Conservation (phyloP, 495 filamentous ascomycete genomes). For the Aspergillus steynii region DNA sequence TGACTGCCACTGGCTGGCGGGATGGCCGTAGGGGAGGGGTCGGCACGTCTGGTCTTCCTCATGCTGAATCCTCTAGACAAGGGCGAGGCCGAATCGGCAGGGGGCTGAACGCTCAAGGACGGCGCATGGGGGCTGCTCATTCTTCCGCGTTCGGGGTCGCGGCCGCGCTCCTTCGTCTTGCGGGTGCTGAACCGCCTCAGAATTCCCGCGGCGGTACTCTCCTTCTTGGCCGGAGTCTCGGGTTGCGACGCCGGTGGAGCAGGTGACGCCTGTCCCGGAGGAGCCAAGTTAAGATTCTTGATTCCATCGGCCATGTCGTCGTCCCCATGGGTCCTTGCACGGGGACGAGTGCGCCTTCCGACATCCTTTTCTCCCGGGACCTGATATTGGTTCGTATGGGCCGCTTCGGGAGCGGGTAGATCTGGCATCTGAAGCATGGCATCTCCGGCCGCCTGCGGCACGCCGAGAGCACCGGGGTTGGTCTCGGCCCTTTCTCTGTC, state of each 20-base stretch:
- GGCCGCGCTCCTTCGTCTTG: slow-evolving; percentile 57
- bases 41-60: slow-evolving; percentile 64
- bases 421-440: slow-evolving; percentile 68
- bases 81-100: slow-evolving; percentile 59
- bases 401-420: slow-evolving; percentile 78
- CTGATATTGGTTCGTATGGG: slow-evolving; percentile 89
- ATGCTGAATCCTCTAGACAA: slow-evolving; percentile 82
- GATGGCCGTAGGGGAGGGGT: slow-evolving; percentile 52
- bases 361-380: slow-evolving; percentile 78
- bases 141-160: slow-evolving; percentile 53
- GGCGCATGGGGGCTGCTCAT: slow-evolving; percentile 64
- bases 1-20: slow-evolving; percentile 63
- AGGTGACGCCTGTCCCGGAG: slow-evolving; percentile 52
- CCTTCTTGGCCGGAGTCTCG: slow-evolving; percentile 74
- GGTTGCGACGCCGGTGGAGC: slow-evolving; percentile 55
- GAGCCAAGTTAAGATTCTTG: slow-evolving; percentile 67
- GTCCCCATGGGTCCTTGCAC: slow-evolving; percentile 92
- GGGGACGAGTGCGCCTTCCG: slow-evolving; percentile 74
- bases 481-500: slow-evolving; percentile 72
- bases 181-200: slow-evolving; percentile 90
- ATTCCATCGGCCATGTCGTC: slow-evolving; percentile 80
- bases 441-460: slow-evolving; percentile 58
- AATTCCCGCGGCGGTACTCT: slow-evolving; percentile 83
- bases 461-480: slow-evolving; percentile 60
- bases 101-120: slow-evolving; percentile 70